These are phyloP conservation scores for Andrographis paniculata DNA, from an alignment of 305 asterid species.

Conservation along the genomic window DNA sequence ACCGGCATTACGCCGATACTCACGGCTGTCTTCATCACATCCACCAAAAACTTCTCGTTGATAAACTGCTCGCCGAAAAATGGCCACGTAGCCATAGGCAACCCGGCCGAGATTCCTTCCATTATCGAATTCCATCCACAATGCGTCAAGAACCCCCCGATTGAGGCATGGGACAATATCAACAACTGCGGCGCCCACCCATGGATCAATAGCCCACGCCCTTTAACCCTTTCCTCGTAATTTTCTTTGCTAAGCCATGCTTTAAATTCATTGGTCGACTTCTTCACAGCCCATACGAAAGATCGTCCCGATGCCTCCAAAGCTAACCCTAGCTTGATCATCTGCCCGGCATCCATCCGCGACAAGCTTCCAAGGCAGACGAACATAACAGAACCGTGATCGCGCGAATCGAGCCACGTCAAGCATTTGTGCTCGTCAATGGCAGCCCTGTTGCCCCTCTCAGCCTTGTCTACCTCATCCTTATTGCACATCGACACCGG, in stretches of 20 bases:
- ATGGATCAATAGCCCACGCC: slow-evolving; percentile 26
- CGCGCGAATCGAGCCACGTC: slow-evolving; percentile 30
- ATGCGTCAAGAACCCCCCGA: slow-evolving; percentile 39
- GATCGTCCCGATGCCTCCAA: slow-evolving; percentile 26
- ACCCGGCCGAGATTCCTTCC: slow-evolving; percentile 36
- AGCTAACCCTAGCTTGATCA: slow-evolving; percentile 31
- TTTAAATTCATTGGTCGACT: slow-evolving; percentile 17
- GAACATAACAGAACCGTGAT: slow-evolving; percentile 26
- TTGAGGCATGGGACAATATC: slow-evolving; percentile 25
- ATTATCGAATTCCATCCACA: slow-evolving; percentile 48
- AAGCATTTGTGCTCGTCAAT: slow-evolving; percentile 18
- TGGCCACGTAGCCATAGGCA: slow-evolving; percentile 45
- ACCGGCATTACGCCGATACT: slow-evolving; percentile 23
- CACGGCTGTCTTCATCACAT: slow-evolving; percentile 25
- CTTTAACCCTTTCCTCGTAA: slow-evolving; percentile 21
- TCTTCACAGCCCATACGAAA: slow-evolving; percentile 28
- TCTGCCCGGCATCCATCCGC: slow-evolving; percentile 19
- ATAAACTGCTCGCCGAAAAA: slow-evolving; percentile 35
- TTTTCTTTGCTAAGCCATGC: slow-evolving; percentile 26
- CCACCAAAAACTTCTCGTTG: slow-evolving; percentile 33
- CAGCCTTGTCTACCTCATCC: slow-evolving; percentile 26
- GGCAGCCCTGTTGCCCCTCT: slow-evolving; percentile 27
- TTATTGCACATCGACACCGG: slow-evolving; percentile 34
- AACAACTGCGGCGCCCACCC: slow-evolving; percentile 51
- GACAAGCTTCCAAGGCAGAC: slow-evolving; percentile 41